Conservation (phyloP, 2,329 filamentous ascomycete species). For the Cercospora janseana region DNA sequence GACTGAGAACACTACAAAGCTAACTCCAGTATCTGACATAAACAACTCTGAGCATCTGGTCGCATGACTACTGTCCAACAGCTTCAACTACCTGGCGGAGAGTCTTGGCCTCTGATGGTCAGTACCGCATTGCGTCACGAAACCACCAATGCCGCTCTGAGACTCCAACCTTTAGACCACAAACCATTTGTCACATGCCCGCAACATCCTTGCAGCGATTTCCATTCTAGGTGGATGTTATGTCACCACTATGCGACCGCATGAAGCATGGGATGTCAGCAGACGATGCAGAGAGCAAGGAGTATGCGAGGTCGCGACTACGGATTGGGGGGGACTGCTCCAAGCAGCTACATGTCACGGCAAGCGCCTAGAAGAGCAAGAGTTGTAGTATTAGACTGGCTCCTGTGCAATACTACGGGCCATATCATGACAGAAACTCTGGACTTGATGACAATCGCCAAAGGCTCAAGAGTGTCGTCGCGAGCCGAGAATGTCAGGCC, state of each 20-base stretch:
- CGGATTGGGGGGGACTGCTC: not conserved
- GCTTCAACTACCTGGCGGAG: not conserved
- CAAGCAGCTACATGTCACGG: conserved; percentile 2
- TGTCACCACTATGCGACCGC: too few species aligned
- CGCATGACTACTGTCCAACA: not conserved
- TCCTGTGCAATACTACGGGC: conserved; percentile 4
- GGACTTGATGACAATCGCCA: conserved; percentile 12
- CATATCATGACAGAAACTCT: conserved; percentile 9
- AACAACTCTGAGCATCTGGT: not conserved
- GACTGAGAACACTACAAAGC: too few species aligned
- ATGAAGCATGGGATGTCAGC: too few species aligned
- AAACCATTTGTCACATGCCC: not conserved
- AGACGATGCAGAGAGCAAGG: too few species aligned
- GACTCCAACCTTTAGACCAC: not conserved
- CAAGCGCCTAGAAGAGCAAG: not conserved
- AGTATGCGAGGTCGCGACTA: too few species aligned
- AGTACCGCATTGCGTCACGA: conserved; percentile 8
- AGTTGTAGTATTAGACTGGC: not conserved
- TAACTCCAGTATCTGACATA: too few species aligned
- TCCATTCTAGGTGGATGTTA: too few species aligned
- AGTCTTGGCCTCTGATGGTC: not conserved
- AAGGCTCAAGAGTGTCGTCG: not conserved
- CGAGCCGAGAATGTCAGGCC: not conserved
- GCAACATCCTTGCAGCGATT: too few species aligned
- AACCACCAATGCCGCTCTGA: not conserved